Evolutionary conservation across 2,329 filamentous ascomycete species (phyloP), one percentile per base, ranked within the genome.

Genomic region (Uncinocarpus reesii): DNA sequence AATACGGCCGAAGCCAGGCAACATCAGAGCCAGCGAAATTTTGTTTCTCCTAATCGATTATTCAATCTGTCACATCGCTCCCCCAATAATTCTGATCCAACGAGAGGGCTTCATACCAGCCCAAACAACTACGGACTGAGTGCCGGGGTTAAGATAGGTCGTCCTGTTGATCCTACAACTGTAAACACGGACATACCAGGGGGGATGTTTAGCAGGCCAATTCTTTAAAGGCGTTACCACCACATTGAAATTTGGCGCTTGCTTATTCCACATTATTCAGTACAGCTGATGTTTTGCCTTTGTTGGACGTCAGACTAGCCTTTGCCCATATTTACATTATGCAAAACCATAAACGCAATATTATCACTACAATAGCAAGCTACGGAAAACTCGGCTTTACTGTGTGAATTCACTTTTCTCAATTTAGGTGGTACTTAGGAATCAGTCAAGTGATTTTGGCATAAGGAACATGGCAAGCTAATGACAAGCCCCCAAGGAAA

Each of bases 131-230:
- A 53, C 31, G 52, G 50, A 10, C 36, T 55, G 3, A 53, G 52
- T 20, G 47, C 53, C 18, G 52, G 53, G 6, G 49, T 55, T 6
- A 55, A 54, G 46, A 48, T 53, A 21, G 52, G 53, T n/a, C 49
- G 53, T 11, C 49, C 51, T 3, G 35, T 36, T 18, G 47, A 49
- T 41, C 15, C 47, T 24, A 20, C n/a, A 13, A 34, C 35, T 21
- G 29, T 16, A 24, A 47, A 29, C 23, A 3, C 38, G 13, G 44
- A 47, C 13, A 18, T 5, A 28, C 29, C 31, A 8, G 21, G 37
- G 29, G 46, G 38, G 24, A 31, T 42, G 38, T 48, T 48, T 29
- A 42, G 37, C 31, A 29, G 40, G 13, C 47, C 47, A 16, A 28
- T 26, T 23, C 47, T 44, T 11, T 49, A 34, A 40, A n/a, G 13